These are phyloP conservation scores for Cercospora beticola DNA, from an alignment of 2,329 filamentous ascomycete species.

Conservation along the genomic window DNA sequence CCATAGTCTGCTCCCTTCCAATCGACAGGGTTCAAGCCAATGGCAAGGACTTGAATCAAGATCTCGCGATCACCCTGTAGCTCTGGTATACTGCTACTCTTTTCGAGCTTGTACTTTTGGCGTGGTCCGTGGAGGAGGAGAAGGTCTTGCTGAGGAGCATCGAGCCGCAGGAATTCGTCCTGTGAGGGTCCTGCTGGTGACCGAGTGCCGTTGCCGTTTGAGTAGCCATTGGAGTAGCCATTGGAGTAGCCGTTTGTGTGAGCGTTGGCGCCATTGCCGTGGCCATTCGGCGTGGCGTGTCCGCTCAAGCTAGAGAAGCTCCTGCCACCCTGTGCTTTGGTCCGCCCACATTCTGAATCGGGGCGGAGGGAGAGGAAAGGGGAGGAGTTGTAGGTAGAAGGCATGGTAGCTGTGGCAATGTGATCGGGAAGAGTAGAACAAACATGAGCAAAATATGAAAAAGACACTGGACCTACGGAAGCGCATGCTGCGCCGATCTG, in stretches of 20 bases:
- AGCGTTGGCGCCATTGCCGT: slow-evolving; percentile 17
- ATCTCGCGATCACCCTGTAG: slow-evolving; percentile 52
- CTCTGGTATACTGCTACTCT: slow-evolving; percentile 34
- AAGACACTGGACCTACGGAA: background rate
- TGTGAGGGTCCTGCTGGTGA: slow-evolving; percentile 9
- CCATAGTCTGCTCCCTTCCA: slow-evolving; percentile 70
- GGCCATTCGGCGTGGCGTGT: slow-evolving; percentile 18
- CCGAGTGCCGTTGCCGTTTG: slow-evolving; percentile 19
- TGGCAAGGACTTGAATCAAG: slow-evolving; percentile 61
- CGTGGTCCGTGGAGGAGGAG: slow-evolving; percentile 39
- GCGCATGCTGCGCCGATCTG: background rate
- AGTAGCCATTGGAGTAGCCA: slow-evolving; percentile 16
- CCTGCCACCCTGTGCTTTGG: slow-evolving; percentile 18
- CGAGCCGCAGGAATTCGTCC: slow-evolving; percentile 36
- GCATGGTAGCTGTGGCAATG: slow-evolving; percentile 24
- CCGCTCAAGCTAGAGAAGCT: slow-evolving; percentile 26
- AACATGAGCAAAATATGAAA: background rate
- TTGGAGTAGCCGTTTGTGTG: background rate
- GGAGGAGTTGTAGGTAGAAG: slow-evolving; percentile 26
- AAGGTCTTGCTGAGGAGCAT: slow-evolving; percentile 37
- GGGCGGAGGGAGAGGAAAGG: slow-evolving; percentile 33
- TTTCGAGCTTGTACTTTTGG: slow-evolving; percentile 38
- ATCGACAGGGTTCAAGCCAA: slow-evolving; percentile 75
- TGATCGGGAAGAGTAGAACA: background rate
- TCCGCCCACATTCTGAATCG: slow-evolving; percentile 31